phyloP scores from a whole-genome alignment of 371 early-diverging fungal species.

The Rhizopus sp. region DNA sequence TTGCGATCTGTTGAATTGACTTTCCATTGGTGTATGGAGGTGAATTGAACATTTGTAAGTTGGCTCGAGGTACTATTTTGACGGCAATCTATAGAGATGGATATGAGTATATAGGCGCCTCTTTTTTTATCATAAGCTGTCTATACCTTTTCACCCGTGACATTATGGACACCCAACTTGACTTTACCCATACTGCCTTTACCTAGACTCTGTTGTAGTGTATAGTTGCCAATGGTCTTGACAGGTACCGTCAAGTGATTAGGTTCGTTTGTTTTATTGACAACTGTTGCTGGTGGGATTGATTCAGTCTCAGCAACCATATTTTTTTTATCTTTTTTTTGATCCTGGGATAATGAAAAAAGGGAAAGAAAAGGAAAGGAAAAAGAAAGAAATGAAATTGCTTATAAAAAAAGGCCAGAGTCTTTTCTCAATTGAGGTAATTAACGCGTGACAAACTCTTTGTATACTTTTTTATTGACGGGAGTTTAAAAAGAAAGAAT shows the following conservation, averaged over 20 bases:
- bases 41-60: slow-evolving; percentile 25
- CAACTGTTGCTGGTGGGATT: slow-evolving; percentile 9
- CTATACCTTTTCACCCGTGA: slow-evolving; percentile 47
- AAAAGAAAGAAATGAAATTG: slow-evolving; percentile 7
- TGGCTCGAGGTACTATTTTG: slow-evolving; percentile 51
- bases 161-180: slow-evolving; percentile 45
- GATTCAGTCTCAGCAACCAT: slow-evolving; percentile 26
- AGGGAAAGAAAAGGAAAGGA: slow-evolving; percentile 16
- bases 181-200: slow-evolving; percentile 53
- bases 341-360: slow-evolving; percentile 5
- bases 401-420: slow-evolving; percentile 2
- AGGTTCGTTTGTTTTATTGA: slow-evolving; percentile 4
- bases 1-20: slow-evolving; percentile 33
- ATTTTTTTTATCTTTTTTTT: neutral
- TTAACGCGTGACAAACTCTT: slow-evolving; percentile 27
- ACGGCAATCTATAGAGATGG: slow-evolving; percentile 42
- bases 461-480: neutral
- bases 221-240: slow-evolving; percentile 41
- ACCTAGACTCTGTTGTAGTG: slow-evolving; percentile 43
- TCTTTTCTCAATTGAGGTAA: slow-evolving; percentile 28
- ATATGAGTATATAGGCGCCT: slow-evolving; percentile 3
- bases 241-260: slow-evolving; percentile 14
- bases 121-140: neutral
- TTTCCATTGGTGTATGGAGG: slow-evolving; percentile 24
- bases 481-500: neutral